Evolutionary conservation across 495 filamentous ascomycete species (phyloP), one percentile per base, ranked within the genome.

Genomic region (Poronia punctata): DNA sequence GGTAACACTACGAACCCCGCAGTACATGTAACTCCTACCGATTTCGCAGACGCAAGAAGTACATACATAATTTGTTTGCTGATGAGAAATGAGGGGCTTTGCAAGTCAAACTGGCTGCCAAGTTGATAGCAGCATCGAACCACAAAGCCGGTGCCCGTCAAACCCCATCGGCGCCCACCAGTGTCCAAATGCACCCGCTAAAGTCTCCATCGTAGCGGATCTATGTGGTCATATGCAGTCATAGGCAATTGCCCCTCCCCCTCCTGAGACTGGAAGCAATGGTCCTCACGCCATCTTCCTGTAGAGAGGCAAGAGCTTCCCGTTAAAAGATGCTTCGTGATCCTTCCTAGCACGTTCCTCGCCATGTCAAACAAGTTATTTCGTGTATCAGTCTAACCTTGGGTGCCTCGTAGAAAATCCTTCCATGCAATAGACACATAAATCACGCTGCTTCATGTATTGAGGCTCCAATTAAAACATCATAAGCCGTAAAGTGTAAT

Each of bases 231-330:
- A 19, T 31, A 41, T 33, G 38, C 14, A 23, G 37, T 39, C 36
- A 39, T 39, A 31, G 27, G n/a, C n/a, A 14, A 38, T 18, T 41
- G 28, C 38, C 38, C 38, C 38, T 41, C 38, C 38, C 38, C 38
- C 38, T 41, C 38, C 38, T 33, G 18, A 3, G 21, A 34, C 28
- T n/a, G n/a, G 20, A 41, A 19, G 14, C 32, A 28, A 34, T 6
- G 5, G n/a, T 14, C 25, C 27, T 21, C 28, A 41, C 38, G 3
- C 3, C 14, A n/a, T n/a, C n/a, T n/a, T n/a, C n/a, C n/a, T n/a
- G n/a, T n/a, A n/a, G n/a, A n/a, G n/a, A n/a, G n/a, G n/a, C n/a
- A n/a, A n/a, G n/a, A n/a, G n/a, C n/a, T n/a, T n/a, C n/a, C n/a
- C n/a, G n/a, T 16, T 3, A 32, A 29, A 38, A 28, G 20, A 39